Conservation (phyloP, 208 protist genomes). For the Wallacemonas sp. region DNA sequence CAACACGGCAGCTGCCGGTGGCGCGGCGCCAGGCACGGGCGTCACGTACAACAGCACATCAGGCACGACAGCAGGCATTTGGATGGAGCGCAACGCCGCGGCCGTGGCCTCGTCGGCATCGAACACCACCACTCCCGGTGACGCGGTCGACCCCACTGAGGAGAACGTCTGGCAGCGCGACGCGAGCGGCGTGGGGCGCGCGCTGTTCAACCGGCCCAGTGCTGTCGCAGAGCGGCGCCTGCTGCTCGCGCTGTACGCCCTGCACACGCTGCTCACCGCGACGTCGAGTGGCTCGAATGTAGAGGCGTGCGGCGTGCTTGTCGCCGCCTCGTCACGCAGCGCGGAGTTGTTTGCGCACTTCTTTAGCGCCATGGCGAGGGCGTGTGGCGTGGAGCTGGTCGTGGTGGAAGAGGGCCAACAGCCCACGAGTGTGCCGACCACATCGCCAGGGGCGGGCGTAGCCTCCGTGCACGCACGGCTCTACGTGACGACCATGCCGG, state of each 20-base stretch:
- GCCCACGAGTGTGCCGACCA: not conserved
- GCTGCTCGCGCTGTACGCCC: conserved; percentile 47
- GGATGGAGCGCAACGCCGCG: conserved; percentile 36
- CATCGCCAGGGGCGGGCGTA: no score
- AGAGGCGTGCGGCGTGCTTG: conserved; percentile 18
- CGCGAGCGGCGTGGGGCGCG: not conserved
- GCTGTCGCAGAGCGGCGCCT: conserved; percentile 39
- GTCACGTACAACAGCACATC: conserved; percentile 23
- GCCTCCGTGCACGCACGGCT: not conserved
- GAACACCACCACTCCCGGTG: not conserved
- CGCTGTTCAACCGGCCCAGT: conserved; percentile 30
- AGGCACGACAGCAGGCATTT: conserved; percentile 41
- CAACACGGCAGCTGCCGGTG: not conserved
- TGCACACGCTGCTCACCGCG: conserved; percentile 53
- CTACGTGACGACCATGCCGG: conserved; percentile 9
- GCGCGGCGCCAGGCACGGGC: not conserved
- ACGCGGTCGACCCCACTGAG: not conserved
- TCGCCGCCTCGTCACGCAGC: not conserved
- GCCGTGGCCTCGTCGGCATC: not conserved
- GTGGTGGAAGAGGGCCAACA: conserved; percentile 11
- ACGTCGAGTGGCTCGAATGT: no score
- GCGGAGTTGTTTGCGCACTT: not conserved
- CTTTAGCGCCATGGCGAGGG: not conserved
- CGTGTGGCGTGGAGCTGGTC: conserved; percentile 13
- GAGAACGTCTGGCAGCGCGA: conserved; percentile 5